phyloP scores from a whole-genome alignment of 345 rosid genomes.

The Rhodamnia rubescens region DNA sequence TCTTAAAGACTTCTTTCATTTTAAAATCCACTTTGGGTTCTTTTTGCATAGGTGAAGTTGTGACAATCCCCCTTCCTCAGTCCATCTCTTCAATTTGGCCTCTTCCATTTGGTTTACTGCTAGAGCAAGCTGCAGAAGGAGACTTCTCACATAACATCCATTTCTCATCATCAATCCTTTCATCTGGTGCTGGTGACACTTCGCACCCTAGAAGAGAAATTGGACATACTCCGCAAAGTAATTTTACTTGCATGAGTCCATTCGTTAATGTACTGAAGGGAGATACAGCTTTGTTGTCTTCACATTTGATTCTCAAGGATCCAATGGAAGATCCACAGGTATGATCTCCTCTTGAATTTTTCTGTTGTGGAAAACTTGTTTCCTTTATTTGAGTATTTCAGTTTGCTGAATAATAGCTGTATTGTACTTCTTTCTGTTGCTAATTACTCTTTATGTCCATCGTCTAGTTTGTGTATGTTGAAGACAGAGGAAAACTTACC shows the following conservation, averaged over 20 bases:
- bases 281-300: slow-evolving; percentile 32
- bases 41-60: slow-evolving; percentile 63
- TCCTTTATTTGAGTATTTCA: not conserved
- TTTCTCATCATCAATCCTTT: slow-evolving; percentile 40
- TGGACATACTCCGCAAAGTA: slow-evolving; percentile 39
- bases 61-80: slow-evolving; percentile 56
- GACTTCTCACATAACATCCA: slow-evolving; percentile 24
- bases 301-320: slow-evolving; percentile 79
- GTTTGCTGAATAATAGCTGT: not conserved
- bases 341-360: slow-evolving; percentile 3
- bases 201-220: slow-evolving; percentile 48
- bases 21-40: not conserved
- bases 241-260: slow-evolving; percentile 16
- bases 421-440: not conserved
- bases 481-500: slow-evolving; percentile 81
- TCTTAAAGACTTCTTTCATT: not conserved
- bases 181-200: slow-evolving; percentile 42
- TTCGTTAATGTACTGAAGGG: slow-evolving; percentile 36
- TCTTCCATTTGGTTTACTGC: slow-evolving; percentile 81
- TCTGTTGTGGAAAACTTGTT: slow-evolving; percentile 1
- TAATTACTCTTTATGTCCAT: slow-evolving; percentile 1
- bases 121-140: slow-evolving; percentile 57
- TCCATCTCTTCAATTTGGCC: slow-evolving; percentile 77
- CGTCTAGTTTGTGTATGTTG: slow-evolving; percentile 55
- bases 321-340: slow-evolving; percentile 84